Evolutionary conservation across 1,284 basidiomycete genomes (phyloP).

Genomic region (Sporisorium iseilematis-ciliati): DNA sequence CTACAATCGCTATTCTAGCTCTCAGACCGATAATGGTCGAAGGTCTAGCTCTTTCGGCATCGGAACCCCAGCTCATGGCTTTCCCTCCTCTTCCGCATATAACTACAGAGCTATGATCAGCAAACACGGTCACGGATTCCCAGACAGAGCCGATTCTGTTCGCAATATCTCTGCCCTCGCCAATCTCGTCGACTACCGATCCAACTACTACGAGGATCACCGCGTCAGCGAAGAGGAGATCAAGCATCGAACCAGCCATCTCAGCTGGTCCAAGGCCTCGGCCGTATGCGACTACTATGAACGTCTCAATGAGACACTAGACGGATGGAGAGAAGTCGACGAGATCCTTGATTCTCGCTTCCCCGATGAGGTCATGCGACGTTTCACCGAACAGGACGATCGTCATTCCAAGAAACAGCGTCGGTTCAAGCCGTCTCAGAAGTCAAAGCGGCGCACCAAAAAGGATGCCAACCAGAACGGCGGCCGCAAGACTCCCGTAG

Average conservation of each 20-base stretch:
- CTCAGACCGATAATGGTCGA: constrained; percentile 26
- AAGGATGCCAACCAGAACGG: constrained; percentile 8
- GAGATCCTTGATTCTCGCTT: constrained; percentile 68
- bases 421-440: constrained; percentile 18
- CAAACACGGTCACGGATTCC: constrained; percentile 55
- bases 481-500: constrained; percentile 14
- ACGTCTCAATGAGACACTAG: constrained; percentile 61
- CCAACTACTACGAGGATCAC: constrained; percentile 61
- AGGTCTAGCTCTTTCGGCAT: constrained; percentile 43
- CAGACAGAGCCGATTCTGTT: constrained; percentile 56
- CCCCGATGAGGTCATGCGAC: constrained; percentile 65
- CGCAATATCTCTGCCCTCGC: constrained; percentile 60
- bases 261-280: constrained; percentile 39
- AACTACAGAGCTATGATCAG: constrained; percentile 43
- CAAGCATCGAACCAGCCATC: constrained; percentile 43
- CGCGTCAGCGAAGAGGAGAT: constrained; percentile 53
- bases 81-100: constrained; percentile 42
- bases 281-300: constrained; percentile 62
- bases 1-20: constrained; percentile 28
- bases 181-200: constrained; percentile 62
- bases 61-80: constrained; percentile 21
- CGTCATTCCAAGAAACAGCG: constrained; percentile 17
- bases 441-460: constrained; percentile 34
- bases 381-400: constrained; percentile 49
- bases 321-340: constrained; percentile 67